Evolutionary conservation across 352 stramenopile species (phyloP), one percentile per base, ranked within the genome.

Genomic region (Globisporangium mamillatum): DNA sequence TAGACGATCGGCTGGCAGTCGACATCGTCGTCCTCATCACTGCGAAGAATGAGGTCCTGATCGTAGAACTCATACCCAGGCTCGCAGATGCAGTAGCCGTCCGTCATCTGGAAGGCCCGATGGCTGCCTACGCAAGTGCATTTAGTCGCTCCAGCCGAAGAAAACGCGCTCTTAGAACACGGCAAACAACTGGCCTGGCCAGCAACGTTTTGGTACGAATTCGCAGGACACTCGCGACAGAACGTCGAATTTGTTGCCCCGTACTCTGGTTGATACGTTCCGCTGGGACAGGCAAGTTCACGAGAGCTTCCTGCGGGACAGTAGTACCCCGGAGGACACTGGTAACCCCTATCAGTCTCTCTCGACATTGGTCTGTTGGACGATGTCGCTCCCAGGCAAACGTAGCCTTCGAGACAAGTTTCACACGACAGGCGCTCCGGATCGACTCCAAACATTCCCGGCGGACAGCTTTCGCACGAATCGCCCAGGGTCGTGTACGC

Each of bases 1-100:
- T 97, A 98, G 16, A 98, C 92, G 27, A 97, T 93, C 0, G 92
- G 93, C 64, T 98, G 93, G 64, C 93, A 98, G 65, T 98, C 91
- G 2, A 95, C 83, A 14, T 90, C 75, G 27, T 86, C 90, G 63
- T 98, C 92, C 73, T 90, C 79, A 38, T 95, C 87, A 55, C 81
- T 93, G 10, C 84, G 77, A 10, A 92, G 72, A 3, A 97, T 78
- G 60, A 96, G 76, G 27, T 96, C 84, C 60, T 87, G 74, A 62
- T 98, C 92, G 64, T 97, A 97, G 60, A 96, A 97, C 63, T 98
- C 91, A 69, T 92, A 98, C 8, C 90, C 89, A 14, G 93, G 90
- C 62, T 95, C 79, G 53, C 93, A 98, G 24, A 97, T 94, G 63
- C 93, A 98, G 63, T 92, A 95, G 2, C 93, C 92, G 46, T 97